Percentiles rank a stretch among this genome's conserved stretches.
Conservation (phyloP, 148 eudicot genomes). For the Talinum fruticosum region DNA sequence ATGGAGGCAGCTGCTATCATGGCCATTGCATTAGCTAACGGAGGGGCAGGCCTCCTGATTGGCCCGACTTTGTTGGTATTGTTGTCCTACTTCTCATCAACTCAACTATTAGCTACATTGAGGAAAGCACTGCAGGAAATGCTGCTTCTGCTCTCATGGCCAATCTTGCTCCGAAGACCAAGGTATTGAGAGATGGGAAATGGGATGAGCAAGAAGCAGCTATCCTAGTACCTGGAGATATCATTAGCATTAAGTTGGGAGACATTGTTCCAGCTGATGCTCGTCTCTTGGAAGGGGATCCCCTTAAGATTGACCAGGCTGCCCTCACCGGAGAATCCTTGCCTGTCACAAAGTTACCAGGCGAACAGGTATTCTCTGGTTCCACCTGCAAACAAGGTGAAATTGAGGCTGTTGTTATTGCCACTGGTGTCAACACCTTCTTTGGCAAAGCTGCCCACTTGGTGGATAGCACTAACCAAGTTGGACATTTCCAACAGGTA, state of each 20-base stretch:
- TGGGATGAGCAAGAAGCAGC: constrained; percentile 71
- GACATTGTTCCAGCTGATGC: constrained; percentile 85
- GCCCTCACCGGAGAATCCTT: constrained; percentile 81
- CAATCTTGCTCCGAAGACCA: constrained; percentile 63
- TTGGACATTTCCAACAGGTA: constrained; percentile 74
- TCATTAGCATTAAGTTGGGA: constrained; percentile 72
- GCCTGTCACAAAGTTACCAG: constrained; percentile 58
- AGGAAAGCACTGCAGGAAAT: constrained; percentile 70
- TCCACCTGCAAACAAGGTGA: constrained; percentile 86
- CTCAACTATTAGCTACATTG: constrained; percentile 73
- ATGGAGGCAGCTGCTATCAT: constrained; percentile 79
- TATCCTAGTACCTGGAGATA: constrained; percentile 71
- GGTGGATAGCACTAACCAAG: constrained; percentile 71
- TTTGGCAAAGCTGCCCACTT: constrained; percentile 85
- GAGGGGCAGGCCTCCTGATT: constrained; percentile 78
- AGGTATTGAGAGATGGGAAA: constrained; percentile 67
- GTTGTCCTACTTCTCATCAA: constrained; percentile 59
- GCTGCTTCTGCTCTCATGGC: constrained; percentile 87
- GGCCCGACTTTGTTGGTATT: constrained; percentile 77
- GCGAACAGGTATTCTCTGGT: constrained; percentile 66
- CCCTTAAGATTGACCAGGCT: constrained; percentile 73
- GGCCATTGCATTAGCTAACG: constrained; percentile 71
- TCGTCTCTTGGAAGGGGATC: constrained; percentile 71
- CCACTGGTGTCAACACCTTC: constrained; percentile 74
- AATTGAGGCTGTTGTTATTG: constrained; percentile 67